Base-by-base conservation (phyloP, 78 protist species). In the Emiliania huxleyi region DNA sequence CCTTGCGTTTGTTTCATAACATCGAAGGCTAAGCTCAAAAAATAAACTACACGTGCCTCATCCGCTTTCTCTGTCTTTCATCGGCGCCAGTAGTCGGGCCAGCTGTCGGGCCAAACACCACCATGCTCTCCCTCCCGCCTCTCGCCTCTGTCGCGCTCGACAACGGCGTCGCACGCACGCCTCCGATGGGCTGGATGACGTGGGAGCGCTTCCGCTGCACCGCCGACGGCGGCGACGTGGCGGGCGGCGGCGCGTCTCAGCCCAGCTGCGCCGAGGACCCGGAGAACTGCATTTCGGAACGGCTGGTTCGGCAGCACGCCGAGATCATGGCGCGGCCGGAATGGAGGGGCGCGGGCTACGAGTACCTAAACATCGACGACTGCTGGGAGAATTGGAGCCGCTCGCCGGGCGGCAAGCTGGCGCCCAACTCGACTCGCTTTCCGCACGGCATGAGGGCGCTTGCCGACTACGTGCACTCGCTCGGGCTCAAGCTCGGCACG, bases 121-220 rank as follows among this genome's bases (percentile, higher is more conserved):
- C n/a, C n/a, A n/a, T n/a, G n/a, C n/a, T n/a, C n/a, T n/a, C n/a
- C n/a, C n/a, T n/a, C n/a, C n/a, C n/a, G n/a, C n/a, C n/a, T n/a
- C n/a, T n/a, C n/a, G n/a, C n/a, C n/a, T n/a, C n/a, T n/a, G n/a
- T n/a, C n/a, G n/a, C n/a, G n/a, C n/a, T n/a, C n/a, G n/a, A n/a
- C n/a, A n/a, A n/a, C n/a, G n/a, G n/a, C n/a, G n/a, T 52, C 62
- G 62, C 62, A 15, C 62, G 8, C 62, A 62, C 75, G 11, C 75
- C 75, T 19, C 75, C 75, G n/a, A 81, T 81, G 89, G 89, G 89
- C 38, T 81, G 55, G 56, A 81, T 21, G 25, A 29, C 29, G 15
- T 81, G 91, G 91, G 40, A 49, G 8, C 0, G 2, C 42, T 87
- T 87, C 45, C 91, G 91, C 33, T 87, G 91, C 45, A 75, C 37